Conservation (phyloP, 306 rosid genomes). For the Lupinus albus region DNA sequence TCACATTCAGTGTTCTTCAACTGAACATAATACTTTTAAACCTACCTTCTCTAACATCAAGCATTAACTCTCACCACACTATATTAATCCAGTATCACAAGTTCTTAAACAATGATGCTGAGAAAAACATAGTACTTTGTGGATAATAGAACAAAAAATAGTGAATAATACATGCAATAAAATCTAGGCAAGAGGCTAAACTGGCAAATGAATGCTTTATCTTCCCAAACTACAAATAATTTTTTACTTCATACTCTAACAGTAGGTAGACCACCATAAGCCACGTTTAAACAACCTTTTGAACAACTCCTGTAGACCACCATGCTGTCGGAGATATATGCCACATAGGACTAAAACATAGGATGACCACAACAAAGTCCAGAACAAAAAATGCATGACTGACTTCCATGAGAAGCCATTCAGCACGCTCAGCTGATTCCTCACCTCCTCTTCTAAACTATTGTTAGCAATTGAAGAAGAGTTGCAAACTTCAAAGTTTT, state of each 20-base stretch:
- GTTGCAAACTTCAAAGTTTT: conserved; percentile 47
- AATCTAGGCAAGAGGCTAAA: too few relatives aligned
- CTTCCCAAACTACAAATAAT: conserved; percentile 20
- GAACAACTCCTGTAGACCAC: conserved; percentile 85
- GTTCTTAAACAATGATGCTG: conserved; percentile 10
- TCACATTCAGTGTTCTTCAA: conserved; percentile 32
- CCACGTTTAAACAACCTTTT: conserved; percentile 58
- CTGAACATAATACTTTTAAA: neutral
- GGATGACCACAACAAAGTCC: conserved; percentile 72
- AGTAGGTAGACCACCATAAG: neutral
- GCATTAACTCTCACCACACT: conserved; percentile 18
- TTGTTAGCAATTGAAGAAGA: conserved; percentile 45
- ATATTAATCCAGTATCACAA: conserved; percentile 27
- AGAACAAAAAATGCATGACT: conserved; percentile 55
- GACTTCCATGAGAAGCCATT: conserved; percentile 67
- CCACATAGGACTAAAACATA: conserved; percentile 75
- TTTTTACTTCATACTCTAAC: conserved; percentile 18
- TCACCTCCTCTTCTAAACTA: conserved; percentile 48
- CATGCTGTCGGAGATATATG: conserved; percentile 63
- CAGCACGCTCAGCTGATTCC: conserved; percentile 40
- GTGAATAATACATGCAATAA: neutral
- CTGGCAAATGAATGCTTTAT: too few relatives aligned
- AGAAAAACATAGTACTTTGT: conserved; percentile 16
- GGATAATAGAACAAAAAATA: neutral
- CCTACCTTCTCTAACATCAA: neutral